phyloP scores from a whole-genome alignment of 345 rosid genomes.

The Arabidopsis arenosa region DNA sequence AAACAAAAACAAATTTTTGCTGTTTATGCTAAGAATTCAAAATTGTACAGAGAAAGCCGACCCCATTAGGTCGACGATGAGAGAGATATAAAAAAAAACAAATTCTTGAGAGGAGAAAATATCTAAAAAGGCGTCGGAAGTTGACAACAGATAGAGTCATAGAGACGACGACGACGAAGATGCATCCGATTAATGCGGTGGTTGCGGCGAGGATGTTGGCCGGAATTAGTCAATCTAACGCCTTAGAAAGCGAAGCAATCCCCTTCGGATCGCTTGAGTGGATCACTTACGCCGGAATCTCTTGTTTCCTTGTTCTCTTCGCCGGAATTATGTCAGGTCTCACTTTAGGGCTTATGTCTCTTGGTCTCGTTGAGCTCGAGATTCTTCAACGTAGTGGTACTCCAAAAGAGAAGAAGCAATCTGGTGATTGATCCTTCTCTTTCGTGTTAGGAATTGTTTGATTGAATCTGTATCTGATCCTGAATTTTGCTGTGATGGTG shows the following conservation, averaged over 20 bases:
- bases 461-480: background rate
- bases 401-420: slow-evolving; percentile 80
- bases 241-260: slow-evolving; percentile 47
- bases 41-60: slow-evolving; percentile 7
- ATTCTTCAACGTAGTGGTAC: slow-evolving; percentile 92
- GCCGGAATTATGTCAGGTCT: slow-evolving; percentile 98
- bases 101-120: background rate
- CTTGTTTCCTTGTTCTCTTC: slow-evolving; percentile 79
- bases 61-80: background rate
- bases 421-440: slow-evolving; percentile 51
- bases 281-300: slow-evolving; percentile 74
- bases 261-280: slow-evolving; percentile 66
- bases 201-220: slow-evolving; percentile 62
- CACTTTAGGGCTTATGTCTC: slow-evolving; percentile 93
- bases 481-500: background rate
- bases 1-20: background rate
- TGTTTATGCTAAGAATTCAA: slow-evolving; percentile 5
- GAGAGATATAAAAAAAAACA: no score
- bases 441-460: background rate
- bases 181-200: slow-evolving; percentile 67
- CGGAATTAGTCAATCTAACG: slow-evolving; percentile 34
- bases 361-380: slow-evolving; percentile 90
- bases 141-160: background rate
- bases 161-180: slow-evolving; percentile 20
- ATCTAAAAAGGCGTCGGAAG: background rate